Evolutionary conservation across 1,139 yeast genomes (phyloP).

Genomic region (Blastobotrys capitulatus): DNA sequence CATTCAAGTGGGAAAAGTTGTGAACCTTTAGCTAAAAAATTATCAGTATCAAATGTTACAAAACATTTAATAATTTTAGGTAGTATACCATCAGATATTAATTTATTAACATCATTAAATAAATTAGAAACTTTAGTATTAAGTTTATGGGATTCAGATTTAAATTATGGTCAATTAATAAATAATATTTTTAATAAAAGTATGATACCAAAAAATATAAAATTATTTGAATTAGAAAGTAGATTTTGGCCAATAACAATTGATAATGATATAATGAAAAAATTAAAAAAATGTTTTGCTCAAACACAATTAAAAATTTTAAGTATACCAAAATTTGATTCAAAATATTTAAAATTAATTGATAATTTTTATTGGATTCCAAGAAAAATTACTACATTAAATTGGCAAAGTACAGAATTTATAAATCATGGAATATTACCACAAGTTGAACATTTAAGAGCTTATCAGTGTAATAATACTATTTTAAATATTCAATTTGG

Average conservation of each 20-base stretch:
- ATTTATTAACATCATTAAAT: neutral
- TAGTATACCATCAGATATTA: neutral
- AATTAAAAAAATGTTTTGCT: neutral
- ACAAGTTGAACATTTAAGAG: neutral
- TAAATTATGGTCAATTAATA: neutral
- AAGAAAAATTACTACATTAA: neutral
- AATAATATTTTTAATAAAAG: neutral
- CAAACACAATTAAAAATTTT: neutral
- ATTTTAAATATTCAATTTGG: neutral
- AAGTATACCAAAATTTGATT: neutral
- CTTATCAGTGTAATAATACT: conserved; percentile 1
- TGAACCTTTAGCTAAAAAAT: neutral
- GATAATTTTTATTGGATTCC: conserved; percentile 4
- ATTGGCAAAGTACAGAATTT: conserved; percentile 1
- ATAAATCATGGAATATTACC: neutral
- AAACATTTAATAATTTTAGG: neutral
- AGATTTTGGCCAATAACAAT: conserved; percentile 4
- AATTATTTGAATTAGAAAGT: conserved; percentile 1
- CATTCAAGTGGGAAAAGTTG: neutral
- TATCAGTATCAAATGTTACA: neutral
- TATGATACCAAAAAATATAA: neutral
- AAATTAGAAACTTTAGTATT: neutral
- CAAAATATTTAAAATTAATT: neutral
- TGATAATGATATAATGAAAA: neutral
- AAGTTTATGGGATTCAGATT: neutral